These are phyloP conservation scores for Penicillium occitanis DNA, from an alignment of 2,329 filamentous ascomycete species.

Conservation along the genomic window DNA sequence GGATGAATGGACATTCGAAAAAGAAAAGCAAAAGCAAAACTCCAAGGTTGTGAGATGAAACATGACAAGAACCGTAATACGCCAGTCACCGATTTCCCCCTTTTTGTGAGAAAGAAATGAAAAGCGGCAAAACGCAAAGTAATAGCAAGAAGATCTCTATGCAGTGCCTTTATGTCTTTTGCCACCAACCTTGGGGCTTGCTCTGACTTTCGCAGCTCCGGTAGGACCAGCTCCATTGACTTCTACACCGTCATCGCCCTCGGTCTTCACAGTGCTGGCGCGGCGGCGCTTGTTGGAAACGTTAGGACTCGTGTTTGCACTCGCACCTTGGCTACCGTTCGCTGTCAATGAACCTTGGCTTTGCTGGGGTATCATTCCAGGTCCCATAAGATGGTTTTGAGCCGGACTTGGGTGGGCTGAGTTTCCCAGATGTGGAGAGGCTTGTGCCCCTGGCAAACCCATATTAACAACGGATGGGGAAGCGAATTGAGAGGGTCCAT, in stretches of 20 bases:
- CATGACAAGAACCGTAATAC: constrained; percentile 22
- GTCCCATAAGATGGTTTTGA: constrained; percentile 47
- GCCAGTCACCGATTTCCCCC: constrained; percentile 21
- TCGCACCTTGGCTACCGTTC: constrained; percentile 52
- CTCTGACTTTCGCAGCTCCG: constrained; percentile 46
- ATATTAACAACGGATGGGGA: constrained; percentile 60
- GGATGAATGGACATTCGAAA: constrained; percentile 6
- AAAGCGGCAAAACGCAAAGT: constrained; percentile 16
- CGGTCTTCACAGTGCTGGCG: constrained; percentile 60
- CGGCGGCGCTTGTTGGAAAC: constrained; percentile 60
- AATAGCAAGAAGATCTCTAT: constrained; percentile 24
- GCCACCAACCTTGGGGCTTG: constrained; percentile 47
- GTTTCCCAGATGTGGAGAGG: constrained; percentile 55
- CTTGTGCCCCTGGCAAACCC: constrained; percentile 48
- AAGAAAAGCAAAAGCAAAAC: constrained; percentile 22
- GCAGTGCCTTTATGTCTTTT: constrained; percentile 50
- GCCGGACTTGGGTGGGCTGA: constrained; percentile 50
- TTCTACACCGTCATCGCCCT: constrained; percentile 54
- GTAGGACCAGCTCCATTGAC: constrained; percentile 49
- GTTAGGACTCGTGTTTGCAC: constrained; percentile 64
- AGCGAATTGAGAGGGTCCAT: constrained; percentile 54
- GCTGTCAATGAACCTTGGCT: constrained; percentile 57
- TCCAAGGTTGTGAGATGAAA: constrained; percentile 17
- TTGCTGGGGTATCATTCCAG: constrained; percentile 58
- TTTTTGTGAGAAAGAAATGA: constrained; percentile 20